These are phyloP conservation scores for Ceratobasidium sp. DNA, from an alignment of 1,284 basidiomycete species.

Conservation along the genomic window DNA sequence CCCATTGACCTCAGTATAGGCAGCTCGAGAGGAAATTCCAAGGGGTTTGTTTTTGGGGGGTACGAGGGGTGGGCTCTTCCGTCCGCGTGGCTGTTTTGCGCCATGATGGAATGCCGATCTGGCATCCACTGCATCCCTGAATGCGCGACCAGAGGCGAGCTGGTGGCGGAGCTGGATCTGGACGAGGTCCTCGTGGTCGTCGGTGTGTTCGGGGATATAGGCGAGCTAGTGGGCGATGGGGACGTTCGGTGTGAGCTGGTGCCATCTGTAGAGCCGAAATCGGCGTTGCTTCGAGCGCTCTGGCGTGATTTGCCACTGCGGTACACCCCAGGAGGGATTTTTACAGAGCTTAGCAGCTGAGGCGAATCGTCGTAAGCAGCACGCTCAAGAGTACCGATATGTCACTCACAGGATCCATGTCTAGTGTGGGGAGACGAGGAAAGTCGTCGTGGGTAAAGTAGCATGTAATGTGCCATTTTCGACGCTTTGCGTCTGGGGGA, in stretches of 20 bases:
- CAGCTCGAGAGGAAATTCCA: slow-evolving; percentile 13
- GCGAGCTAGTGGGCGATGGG: slow-evolving; percentile 37
- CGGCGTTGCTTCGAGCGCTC: slow-evolving; percentile 48
- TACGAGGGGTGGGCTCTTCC: slow-evolving; percentile 19
- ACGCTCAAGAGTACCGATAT: background rate
- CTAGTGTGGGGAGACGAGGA: slow-evolving; percentile 63
- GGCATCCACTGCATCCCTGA: slow-evolving; percentile 40
- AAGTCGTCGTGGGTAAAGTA: slow-evolving; percentile 68
- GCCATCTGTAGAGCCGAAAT: slow-evolving; percentile 23
- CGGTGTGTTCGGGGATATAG: slow-evolving; percentile 35
- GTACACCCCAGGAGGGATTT: slow-evolving; percentile 64
- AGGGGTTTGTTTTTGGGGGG: background rate
- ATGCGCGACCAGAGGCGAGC: slow-evolving; percentile 42
- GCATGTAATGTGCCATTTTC: slow-evolving; percentile 68
- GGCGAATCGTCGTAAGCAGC: background rate
- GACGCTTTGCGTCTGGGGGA: slow-evolving; percentile 52
- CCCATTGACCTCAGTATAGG: slow-evolving; percentile 12
- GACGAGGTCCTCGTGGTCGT: slow-evolving; percentile 47
- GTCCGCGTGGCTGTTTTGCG: slow-evolving; percentile 15
- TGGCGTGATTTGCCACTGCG: slow-evolving; percentile 65
- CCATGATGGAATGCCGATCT: slow-evolving; percentile 14
- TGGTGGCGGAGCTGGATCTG: slow-evolving; percentile 37
- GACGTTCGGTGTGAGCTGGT: slow-evolving; percentile 46
- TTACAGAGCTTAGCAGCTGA: slow-evolving; percentile 56
- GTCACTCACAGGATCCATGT: slow-evolving; percentile 56